Conservation (phyloP, 2,329 filamentous ascomycete genomes). For the Akanthomyces dipterigenus region DNA sequence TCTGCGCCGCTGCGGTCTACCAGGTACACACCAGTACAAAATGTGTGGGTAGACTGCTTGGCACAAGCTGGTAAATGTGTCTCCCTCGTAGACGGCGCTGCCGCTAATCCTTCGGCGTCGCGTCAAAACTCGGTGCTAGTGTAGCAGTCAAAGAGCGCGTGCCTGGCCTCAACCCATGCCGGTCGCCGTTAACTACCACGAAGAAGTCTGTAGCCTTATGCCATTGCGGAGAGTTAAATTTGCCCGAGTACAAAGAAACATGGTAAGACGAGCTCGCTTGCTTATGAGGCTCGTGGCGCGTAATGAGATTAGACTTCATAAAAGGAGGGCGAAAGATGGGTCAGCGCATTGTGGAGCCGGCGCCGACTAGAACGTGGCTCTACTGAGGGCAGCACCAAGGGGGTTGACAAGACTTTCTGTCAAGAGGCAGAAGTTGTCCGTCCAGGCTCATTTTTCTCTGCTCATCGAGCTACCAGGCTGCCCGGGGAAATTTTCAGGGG, state of each 20-base stretch:
- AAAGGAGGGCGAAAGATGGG: conserved; percentile 5
- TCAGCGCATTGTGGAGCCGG: conserved; percentile 12
- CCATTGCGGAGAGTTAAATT: neutral
- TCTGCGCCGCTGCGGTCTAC: conserved; percentile 6
- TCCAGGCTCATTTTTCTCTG: neutral
- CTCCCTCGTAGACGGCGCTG: neutral
- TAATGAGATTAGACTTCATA: neutral
- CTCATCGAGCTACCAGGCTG: neutral
- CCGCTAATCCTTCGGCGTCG: neutral
- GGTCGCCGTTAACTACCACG: neutral
- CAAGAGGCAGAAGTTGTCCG: neutral
- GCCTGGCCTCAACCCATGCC: neutral
- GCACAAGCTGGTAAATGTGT: conserved; percentile 7
- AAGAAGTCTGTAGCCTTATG: neutral
- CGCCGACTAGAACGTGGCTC: conserved; percentile 12
- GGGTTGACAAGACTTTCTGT: conserved; percentile 7
- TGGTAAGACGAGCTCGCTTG: neutral
- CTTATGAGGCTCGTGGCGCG: neutral
- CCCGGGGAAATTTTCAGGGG: neutral
- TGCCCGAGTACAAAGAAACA: neutral
- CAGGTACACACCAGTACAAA: conserved; percentile 10
- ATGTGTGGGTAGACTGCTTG: conserved; percentile 4
- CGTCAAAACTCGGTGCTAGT: neutral
- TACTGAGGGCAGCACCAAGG: conserved; percentile 5
- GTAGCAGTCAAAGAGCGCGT: neutral